Conservation (phyloP, 495 filamentous ascomycete genomes). For the Penicillium parvum region DNA sequence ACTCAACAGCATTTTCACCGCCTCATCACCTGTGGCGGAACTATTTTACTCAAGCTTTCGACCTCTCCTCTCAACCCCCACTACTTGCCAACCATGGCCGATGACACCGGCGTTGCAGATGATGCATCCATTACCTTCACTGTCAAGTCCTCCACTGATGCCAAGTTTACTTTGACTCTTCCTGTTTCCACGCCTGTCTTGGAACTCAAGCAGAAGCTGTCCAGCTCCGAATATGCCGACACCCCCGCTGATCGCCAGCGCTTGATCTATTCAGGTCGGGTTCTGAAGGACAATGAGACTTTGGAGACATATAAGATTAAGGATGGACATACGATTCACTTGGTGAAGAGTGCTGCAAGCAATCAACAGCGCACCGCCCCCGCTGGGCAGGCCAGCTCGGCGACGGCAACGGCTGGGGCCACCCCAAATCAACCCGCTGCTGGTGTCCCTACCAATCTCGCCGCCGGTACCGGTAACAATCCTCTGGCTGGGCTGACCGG, state of each 20-base stretch:
- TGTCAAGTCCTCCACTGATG: conserved; percentile 85
- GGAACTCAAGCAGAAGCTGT: conserved; percentile 85
- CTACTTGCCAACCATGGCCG: conserved; percentile 37
- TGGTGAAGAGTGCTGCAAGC: conserved; percentile 93
- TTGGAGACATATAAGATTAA: conserved; percentile 89
- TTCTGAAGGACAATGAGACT: conserved; percentile 89
- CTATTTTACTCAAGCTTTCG: neutral
- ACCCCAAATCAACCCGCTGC: conserved; percentile 48
- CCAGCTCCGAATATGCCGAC: conserved; percentile 73
- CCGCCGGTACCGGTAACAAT: conserved; percentile 86
- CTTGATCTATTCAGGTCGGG: conserved; percentile 93
- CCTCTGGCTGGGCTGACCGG: conserved; percentile 88
- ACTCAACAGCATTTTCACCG: too few species aligned
- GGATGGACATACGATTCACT: conserved; percentile 88
- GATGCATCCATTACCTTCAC: conserved; percentile 78
- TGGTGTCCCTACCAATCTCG: conserved; percentile 82
- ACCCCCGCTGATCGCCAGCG: conserved; percentile 83
- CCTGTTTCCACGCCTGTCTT: conserved; percentile 69
- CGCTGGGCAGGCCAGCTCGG: conserved; percentile 43
- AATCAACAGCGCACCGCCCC: conserved; percentile 64
- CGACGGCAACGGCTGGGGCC: conserved; percentile 46
- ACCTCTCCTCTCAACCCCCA: conserved; percentile 13
- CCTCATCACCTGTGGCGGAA: too few species aligned
- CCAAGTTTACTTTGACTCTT: conserved; percentile 76
- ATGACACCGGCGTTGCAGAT: conserved; percentile 41